Evolutionary conservation across 441 rosid species (phyloP).

Genomic region (Euphorbia celastroides): DNA sequence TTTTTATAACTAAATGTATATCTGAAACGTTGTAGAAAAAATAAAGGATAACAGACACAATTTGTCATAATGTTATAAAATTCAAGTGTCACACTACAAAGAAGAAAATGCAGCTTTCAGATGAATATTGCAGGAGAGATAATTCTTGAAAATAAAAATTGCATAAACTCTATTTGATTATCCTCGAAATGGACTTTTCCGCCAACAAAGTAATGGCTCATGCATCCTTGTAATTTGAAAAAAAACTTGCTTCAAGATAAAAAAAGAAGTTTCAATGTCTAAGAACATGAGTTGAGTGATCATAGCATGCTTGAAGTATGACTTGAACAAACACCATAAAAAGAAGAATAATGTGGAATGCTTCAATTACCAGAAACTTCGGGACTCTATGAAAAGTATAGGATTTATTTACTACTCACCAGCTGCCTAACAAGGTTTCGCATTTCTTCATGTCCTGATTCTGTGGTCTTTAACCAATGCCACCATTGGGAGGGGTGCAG

Average conservation of each 20-base stretch:
- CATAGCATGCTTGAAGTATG: background rate
- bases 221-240: slow-evolving; percentile 1
- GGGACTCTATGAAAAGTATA: slow-evolving; percentile 1
- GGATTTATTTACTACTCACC: slow-evolving; percentile 37
- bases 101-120: background rate
- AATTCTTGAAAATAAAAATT: background rate
- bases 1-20: slow-evolving; percentile 7
- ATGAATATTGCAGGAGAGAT: background rate
- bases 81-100: background rate
- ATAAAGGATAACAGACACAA: background rate
- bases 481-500: slow-evolving; percentile 94
- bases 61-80: background rate
- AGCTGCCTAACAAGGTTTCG: slow-evolving; percentile 74
- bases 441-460: slow-evolving; percentile 88
- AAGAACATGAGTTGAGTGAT: background rate
- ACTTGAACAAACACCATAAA: background rate
- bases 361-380: slow-evolving; percentile 7
- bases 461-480: slow-evolving; percentile 92
- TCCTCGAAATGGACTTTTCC: background rate
- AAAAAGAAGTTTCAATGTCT: background rate
- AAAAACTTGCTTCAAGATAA: background rate
- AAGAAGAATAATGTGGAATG: background rate
- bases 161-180: background rate
- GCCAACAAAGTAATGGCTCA: background rate
- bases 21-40: background rate